phyloP scores from a whole-genome alignment of 2,329 filamentous ascomycete genomes.

The Fusarium buxicola region DNA sequence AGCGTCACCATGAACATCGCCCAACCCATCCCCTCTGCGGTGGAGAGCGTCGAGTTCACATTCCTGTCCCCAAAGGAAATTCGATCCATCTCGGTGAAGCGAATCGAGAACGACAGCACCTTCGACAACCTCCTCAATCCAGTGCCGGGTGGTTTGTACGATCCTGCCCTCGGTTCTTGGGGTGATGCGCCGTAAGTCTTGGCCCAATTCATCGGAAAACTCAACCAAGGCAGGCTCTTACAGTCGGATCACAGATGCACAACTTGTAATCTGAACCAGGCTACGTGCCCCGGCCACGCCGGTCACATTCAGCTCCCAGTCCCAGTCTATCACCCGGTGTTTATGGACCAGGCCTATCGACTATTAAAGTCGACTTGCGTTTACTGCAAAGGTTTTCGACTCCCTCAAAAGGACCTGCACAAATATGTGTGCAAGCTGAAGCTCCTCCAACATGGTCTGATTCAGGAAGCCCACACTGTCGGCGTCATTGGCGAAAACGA shows the following conservation, averaged over 20 bases:
- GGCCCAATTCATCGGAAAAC: background rate
- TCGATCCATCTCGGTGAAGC: slow-evolving; percentile 88
- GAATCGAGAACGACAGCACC: slow-evolving; percentile 92
- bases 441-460: slow-evolving; percentile 84
- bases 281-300: slow-evolving; percentile 89
- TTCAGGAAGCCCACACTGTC: slow-evolving; percentile 73
- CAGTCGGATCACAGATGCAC: slow-evolving; percentile 72
- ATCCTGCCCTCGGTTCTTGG: slow-evolving; percentile 90
- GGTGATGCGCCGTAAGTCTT: slow-evolving; percentile 78
- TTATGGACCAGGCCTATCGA: slow-evolving; percentile 90
- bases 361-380: slow-evolving; percentile 88
- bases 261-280: slow-evolving; percentile 87
- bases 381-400: slow-evolving; percentile 89
- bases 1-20: slow-evolving; percentile 72
- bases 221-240: slow-evolving; percentile 16
- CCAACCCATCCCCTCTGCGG: slow-evolving; percentile 84
- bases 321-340: slow-evolving; percentile 95
- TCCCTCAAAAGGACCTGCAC: slow-evolving; percentile 81
- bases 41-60: slow-evolving; percentile 89
- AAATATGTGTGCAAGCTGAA: slow-evolving; percentile 86
- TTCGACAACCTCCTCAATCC: slow-evolving; percentile 93
- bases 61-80: slow-evolving; percentile 88
- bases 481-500: slow-evolving; percentile 63
- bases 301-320: slow-evolving; percentile 96
- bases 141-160: slow-evolving; percentile 90